Conservation (phyloP, 2,329 filamentous ascomycete species). For the Exophiala sp. region DNA sequence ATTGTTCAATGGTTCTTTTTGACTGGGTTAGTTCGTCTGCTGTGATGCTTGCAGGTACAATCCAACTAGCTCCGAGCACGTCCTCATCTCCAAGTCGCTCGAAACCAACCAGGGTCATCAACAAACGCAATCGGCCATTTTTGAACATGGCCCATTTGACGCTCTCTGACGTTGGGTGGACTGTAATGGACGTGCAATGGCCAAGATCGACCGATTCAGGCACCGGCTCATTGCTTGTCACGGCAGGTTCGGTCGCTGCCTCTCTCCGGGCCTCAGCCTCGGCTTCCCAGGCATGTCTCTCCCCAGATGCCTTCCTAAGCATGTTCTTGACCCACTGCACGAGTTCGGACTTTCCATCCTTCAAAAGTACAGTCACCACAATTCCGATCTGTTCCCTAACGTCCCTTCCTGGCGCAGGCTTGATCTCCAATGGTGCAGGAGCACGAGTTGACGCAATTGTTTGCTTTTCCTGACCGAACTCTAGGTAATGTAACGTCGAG, state of each 20-base stretch:
- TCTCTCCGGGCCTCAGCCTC: slow-evolving; percentile 55
- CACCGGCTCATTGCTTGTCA: slow-evolving; percentile 22
- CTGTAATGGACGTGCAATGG: slow-evolving; percentile 20
- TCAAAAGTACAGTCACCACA: slow-evolving; percentile 72
- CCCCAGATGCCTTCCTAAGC: slow-evolving; percentile 63
- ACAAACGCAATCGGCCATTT: slow-evolving; percentile 78
- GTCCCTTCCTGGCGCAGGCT: slow-evolving; percentile 60
- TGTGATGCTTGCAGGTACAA: slow-evolving; percentile 64
- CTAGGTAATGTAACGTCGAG: slow-evolving; percentile 77
- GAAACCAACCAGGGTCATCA: slow-evolving; percentile 74
- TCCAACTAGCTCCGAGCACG: slow-evolving; percentile 72
- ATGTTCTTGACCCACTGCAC: slow-evolving; percentile 78
- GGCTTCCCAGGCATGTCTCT: slow-evolving; percentile 75
- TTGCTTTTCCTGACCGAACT: slow-evolving; percentile 85
- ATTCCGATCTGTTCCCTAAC: slow-evolving; percentile 72
- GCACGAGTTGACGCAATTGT: slow-evolving; percentile 63
- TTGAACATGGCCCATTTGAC: slow-evolving; percentile 70
- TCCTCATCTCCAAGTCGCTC: slow-evolving; percentile 65
- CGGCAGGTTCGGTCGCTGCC: slow-evolving; percentile 13
- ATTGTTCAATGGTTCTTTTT: slow-evolving; percentile 69
- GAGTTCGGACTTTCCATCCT: slow-evolving; percentile 71
- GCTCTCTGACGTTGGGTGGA: slow-evolving; percentile 42
- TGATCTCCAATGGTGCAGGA: slow-evolving; percentile 80
- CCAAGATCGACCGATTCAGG: slow-evolving; percentile 31
- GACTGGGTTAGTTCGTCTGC: slow-evolving; percentile 65